Conservation (phyloP, 495 filamentous ascomycete genomes). For the Xylaria venustula region DNA sequence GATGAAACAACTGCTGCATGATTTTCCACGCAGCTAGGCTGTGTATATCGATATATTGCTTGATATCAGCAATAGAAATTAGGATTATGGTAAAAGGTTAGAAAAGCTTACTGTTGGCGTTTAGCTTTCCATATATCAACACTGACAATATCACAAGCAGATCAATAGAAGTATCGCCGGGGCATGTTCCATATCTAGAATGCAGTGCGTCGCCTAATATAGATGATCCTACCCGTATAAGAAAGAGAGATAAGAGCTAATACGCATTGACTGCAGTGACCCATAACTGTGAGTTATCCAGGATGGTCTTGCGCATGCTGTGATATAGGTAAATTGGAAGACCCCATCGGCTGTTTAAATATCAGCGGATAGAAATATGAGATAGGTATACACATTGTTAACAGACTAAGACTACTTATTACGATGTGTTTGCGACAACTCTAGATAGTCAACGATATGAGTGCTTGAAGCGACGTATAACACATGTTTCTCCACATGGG, state of each 20-base stretch:
- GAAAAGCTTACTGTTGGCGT: neutral
- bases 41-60: neutral
- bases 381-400: neutral
- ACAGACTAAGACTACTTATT: neutral
- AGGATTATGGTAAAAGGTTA: neutral
- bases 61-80: neutral
- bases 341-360: no score
- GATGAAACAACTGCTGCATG: neutral
- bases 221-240: no score
- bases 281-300: no score
- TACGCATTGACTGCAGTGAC: no score
- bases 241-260: no score
- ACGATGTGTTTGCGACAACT: neutral
- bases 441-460: neutral
- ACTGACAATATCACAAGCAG: neutral
- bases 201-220: no score
- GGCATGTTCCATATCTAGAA: no score
- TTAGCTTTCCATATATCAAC: neutral
- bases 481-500: neutral
- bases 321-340: neutral
- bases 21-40: neutral
- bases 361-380: neutral
- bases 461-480: neutral
- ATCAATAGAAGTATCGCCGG: no score
- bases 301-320: no score